These are phyloP conservation scores for Rhodotorula babjevae DNA, from an alignment of 768 basidiomycete genomes.

Conservation along the genomic window DNA sequence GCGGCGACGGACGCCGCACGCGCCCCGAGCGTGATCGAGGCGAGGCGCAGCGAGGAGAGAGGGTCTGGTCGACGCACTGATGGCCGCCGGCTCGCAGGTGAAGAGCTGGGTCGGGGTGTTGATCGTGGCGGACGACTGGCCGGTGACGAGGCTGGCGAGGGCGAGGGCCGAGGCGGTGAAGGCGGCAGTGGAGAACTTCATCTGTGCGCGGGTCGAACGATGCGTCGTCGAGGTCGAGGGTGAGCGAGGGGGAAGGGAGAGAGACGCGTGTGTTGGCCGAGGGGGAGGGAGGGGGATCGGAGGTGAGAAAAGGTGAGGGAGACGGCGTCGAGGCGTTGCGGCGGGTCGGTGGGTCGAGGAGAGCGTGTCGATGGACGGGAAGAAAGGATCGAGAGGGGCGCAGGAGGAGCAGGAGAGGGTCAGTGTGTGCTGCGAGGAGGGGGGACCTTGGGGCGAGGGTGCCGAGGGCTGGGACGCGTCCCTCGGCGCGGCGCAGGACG, in stretches of 20 bases:
- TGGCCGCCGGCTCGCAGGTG: conserved; percentile 26
- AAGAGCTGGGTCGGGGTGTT: conserved; percentile 34
- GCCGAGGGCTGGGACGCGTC: background rate
- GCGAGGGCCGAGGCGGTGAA: conserved; percentile 20
- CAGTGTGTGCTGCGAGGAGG: background rate
- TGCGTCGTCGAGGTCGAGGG: background rate
- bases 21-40: too few species aligned
- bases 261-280: background rate
- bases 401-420: background rate
- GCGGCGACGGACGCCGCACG: too few species aligned
- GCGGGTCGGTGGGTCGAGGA: background rate
- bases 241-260: background rate
- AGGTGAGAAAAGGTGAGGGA: background rate
- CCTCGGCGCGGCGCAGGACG: too few species aligned
- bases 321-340: background rate
- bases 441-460: background rate
- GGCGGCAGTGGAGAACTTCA: conserved; percentile 1
- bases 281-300: background rate
- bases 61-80: conserved; percentile 7
- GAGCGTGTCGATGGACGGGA: background rate
- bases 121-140: conserved; percentile 19
- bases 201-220: background rate
- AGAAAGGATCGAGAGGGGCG: background rate
- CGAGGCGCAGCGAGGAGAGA: too few species aligned
- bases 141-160: conserved; percentile 21